These are phyloP conservation scores for Bassia scoparia DNA, from an alignment of 148 eudicot species.

Conservation along the genomic window DNA sequence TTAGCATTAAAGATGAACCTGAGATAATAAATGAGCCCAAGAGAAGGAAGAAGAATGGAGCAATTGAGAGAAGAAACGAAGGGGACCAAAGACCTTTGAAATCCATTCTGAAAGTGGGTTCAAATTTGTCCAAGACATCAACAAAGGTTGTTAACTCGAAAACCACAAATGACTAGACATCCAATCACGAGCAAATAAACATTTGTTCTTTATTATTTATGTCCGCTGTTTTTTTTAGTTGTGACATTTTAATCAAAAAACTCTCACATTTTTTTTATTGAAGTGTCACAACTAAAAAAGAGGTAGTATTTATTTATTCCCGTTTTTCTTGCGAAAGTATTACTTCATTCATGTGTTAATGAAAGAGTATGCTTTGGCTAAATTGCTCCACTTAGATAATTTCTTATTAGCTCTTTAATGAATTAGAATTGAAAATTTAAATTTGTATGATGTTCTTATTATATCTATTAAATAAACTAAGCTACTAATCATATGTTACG, in stretches of 20 bases:
- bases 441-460: too few relatives aligned
- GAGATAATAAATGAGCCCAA: constrained; percentile 31
- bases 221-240: too few relatives aligned
- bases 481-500: too few relatives aligned
- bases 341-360: neutral
- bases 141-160: neutral
- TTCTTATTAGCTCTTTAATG: too few relatives aligned
- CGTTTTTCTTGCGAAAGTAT: neutral
- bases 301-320: too few relatives aligned
- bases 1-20: constrained; percentile 51
- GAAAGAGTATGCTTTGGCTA: neutral
- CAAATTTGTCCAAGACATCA: constrained; percentile 20
- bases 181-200: neutral
- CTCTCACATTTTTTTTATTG: too few relatives aligned
- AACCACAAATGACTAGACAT: constrained; percentile 3
- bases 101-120: constrained; percentile 49
- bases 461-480: too few relatives aligned
- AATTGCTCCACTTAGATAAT: too few relatives aligned
- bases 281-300: too few relatives aligned
- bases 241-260: too few relatives aligned
- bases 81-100: constrained; percentile 38
- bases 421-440: too few relatives aligned
- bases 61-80: constrained; percentile 18
- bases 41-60: constrained; percentile 34
- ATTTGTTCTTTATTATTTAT: neutral